Percentiles rank a stretch among this genome's conserved stretches.
Evolutionary conservation across 768 basidiomycete genomes (phyloP).

Genomic region (Hebeloma cylindrosporum): DNA sequence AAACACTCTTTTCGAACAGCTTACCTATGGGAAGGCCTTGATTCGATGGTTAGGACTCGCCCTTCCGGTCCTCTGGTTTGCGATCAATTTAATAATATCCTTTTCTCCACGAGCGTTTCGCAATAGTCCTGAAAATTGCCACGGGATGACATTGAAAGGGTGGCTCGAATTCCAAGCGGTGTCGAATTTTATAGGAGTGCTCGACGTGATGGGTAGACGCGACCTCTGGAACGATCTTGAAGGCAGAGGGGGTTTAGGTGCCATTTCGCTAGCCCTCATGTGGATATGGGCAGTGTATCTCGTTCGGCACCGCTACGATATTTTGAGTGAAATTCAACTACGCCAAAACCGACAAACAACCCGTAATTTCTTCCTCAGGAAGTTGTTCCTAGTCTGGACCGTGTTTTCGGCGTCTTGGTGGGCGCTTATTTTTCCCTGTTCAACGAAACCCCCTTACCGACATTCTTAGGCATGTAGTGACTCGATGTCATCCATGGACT

Average conservation of each 20-base stretch:
- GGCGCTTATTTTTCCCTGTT: no score
- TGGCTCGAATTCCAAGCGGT: constrained; percentile 17
- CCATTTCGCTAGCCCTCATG: constrained; percentile 8
- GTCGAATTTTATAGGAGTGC: constrained; percentile 21
- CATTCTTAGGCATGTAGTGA: constrained; percentile 9
- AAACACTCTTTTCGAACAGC: constrained; percentile 1
- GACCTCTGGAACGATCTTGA: constrained; percentile 18
- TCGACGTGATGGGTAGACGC: constrained; percentile 21
- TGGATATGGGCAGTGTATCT: constrained; percentile 21
- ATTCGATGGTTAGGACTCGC: constrained; percentile 12
- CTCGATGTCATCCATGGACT: constrained; percentile 14
- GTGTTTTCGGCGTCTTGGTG: no score
- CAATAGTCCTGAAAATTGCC: constrained; percentile 15
- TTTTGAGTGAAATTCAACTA: constrained; percentile 4
- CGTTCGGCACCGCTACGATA: constrained; percentile 14
- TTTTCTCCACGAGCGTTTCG: constrained; percentile 13
- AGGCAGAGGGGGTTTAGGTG: constrained; percentile 18
- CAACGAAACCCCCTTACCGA: no score
- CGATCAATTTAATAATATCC: constrained; percentile 16
- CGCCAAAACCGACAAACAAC: background rate
- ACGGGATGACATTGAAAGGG: constrained; percentile 10
- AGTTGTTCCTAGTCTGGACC: no score
- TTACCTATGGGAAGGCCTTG: constrained; percentile 1
- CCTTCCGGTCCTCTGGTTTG: constrained; percentile 14
- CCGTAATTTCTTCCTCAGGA: no score